Evolutionary conservation across 768 basidiomycete genomes (phyloP).

Genomic region (Rubroboletus pulcherrimus): DNA sequence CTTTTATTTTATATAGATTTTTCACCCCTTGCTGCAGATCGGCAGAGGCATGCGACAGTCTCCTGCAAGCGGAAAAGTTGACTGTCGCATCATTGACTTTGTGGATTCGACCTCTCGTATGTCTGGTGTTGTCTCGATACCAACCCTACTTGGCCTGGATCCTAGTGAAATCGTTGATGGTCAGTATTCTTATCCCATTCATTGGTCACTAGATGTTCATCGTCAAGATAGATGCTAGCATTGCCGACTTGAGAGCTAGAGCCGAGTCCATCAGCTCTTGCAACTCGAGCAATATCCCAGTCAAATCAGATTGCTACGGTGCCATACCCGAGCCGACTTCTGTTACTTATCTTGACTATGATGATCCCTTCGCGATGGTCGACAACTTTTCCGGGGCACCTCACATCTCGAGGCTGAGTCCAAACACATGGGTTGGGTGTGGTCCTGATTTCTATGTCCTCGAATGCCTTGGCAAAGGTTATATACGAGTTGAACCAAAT

Average conservation of each 20-base stretch:
- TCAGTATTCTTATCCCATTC: conserved; percentile 23
- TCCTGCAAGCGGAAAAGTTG: conserved; percentile 70
- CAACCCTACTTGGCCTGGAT: conserved; percentile 83
- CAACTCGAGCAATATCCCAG: not conserved
- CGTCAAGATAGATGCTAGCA: conserved; percentile 44
- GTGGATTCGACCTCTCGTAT: conserved; percentile 73
- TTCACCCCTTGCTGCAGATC: conserved; percentile 51
- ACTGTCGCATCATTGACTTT: conserved; percentile 90
- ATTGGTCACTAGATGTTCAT: not conserved
- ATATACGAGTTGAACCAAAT: conserved; percentile 56
- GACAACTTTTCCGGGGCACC: conserved; percentile 49
- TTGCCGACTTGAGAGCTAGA: conserved; percentile 45
- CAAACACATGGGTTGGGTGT: conserved; percentile 76
- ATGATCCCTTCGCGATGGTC: conserved; percentile 64
- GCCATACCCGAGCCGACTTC: conserved; percentile 53
- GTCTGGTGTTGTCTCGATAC: conserved; percentile 68
- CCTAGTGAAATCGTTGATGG: conserved; percentile 63
- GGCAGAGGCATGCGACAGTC: conserved; percentile 90
- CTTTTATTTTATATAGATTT: not conserved
- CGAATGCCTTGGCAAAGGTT: conserved; percentile 68
- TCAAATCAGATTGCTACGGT: conserved; percentile 22
- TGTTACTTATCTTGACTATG: conserved; percentile 73
- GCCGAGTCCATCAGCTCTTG: conserved; percentile 23
- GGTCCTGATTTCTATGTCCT: conserved; percentile 69
- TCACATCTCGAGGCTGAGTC: conserved; percentile 52